phyloP scores from a whole-genome alignment of 306 rosid genomes.

The Begonia loranthoides region DNA sequence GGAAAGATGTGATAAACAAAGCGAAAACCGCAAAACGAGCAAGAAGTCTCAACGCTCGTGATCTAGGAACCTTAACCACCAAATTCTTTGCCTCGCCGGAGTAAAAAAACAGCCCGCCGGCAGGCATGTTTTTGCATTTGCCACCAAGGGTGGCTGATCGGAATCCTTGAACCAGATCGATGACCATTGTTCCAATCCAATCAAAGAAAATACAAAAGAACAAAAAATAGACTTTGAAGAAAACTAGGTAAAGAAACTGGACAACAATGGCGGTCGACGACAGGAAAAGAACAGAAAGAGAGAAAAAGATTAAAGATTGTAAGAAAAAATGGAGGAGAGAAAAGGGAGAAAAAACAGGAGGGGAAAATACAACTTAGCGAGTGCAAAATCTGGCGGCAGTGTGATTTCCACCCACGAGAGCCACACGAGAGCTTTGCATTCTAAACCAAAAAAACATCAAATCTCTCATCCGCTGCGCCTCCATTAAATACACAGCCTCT shows the following conservation, averaged over 20 bases:
- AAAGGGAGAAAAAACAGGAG: conserved; percentile 1
- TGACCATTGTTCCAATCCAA: conserved; percentile 19
- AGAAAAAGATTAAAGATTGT: background rate
- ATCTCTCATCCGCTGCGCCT: conserved; percentile 30
- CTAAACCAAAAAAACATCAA: conserved; percentile 35
- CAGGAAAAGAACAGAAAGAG: conserved; percentile 6
- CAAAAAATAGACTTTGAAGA: background rate
- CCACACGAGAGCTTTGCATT: conserved; percentile 30
- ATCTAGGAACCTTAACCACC: conserved; percentile 19
- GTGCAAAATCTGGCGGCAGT: conserved; percentile 59
- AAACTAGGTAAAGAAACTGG: background rate
- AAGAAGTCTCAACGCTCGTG: conserved; percentile 15
- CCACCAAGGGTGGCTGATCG: conserved; percentile 2
- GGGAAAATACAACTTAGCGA: conserved; percentile 28
- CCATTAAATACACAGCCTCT: conserved; percentile 20
- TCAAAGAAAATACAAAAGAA: background rate
- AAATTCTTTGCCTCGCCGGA: conserved; percentile 3
- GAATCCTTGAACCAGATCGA: conserved; percentile 18
- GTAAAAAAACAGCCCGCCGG: conserved; percentile 2
- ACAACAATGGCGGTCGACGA: background rate
- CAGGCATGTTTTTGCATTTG: conserved; percentile 8
- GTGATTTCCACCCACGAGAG: conserved; percentile 82
- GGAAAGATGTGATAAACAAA: conserved; percentile 16
- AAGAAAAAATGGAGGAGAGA: background rate
- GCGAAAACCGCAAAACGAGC: conserved; percentile 16